These are phyloP conservation scores for Termitomyces sp. DNA, from an alignment of 768 basidiomycete genomes.

Conservation along the genomic window DNA sequence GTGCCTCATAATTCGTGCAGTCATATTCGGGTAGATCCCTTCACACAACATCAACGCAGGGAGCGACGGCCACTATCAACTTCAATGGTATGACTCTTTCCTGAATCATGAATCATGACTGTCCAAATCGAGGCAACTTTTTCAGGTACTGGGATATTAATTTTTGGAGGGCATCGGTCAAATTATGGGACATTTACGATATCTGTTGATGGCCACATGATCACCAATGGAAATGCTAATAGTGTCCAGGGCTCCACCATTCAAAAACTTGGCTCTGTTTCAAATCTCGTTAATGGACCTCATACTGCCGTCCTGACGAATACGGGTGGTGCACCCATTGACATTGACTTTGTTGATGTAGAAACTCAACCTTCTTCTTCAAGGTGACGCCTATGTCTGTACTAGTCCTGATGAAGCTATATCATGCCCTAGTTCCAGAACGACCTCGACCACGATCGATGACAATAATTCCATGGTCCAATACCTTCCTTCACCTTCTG, in stretches of 20 bases:
- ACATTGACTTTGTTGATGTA: constrained; percentile 48
- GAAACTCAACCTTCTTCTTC: constrained; percentile 32
- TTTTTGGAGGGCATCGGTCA: constrained; percentile 44
- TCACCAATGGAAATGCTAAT: constrained; percentile 31
- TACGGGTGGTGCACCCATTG: constrained; percentile 38
- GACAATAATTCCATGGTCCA: constrained; percentile 34
- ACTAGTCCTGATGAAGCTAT: constrained; percentile 1
- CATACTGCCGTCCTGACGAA: constrained; percentile 48
- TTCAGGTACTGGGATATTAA: constrained; percentile 46
- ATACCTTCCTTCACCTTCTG: constrained; percentile 32
- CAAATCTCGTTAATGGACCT: constrained; percentile 37
- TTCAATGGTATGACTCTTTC: constrained; percentile 43
- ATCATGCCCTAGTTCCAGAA: constrained; percentile 12
- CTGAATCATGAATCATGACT: not conserved
- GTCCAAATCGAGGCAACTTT: not conserved
- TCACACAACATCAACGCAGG: constrained; percentile 38
- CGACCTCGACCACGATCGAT: constrained; percentile 31
- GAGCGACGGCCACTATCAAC: constrained; percentile 45
- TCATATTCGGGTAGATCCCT: constrained; percentile 41
- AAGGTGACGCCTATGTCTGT: constrained; percentile 21
- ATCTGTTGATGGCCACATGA: constrained; percentile 37
- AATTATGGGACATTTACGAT: constrained; percentile 45
- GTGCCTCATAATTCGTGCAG: constrained; percentile 18
- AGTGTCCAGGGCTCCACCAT: constrained; percentile 22
- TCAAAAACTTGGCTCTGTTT: constrained; percentile 40